Conservation (phyloP, 2,329 filamentous ascomycete species). For the Drechslerella stenobrocha region DNA sequence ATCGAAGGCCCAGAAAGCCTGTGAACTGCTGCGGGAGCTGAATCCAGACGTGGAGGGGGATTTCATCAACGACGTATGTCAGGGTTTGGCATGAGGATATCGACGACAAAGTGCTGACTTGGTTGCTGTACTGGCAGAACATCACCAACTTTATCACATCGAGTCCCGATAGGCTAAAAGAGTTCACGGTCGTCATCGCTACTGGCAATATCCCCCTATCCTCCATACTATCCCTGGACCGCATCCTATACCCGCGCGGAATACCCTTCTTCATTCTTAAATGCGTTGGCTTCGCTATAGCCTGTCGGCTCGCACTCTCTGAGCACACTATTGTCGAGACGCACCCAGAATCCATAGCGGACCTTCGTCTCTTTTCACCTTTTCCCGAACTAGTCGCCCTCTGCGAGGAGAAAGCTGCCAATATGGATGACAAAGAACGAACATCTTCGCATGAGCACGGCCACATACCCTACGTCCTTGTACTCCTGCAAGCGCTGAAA, state of each 20-base stretch:
- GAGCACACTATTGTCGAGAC: conserved; percentile 88
- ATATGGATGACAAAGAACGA: conserved; percentile 52
- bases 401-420: conserved; percentile 68
- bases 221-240: conserved; percentile 48
- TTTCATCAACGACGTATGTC: conserved; percentile 64
- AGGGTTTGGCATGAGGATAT: neutral
- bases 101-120: conserved; percentile 15
- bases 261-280: conserved; percentile 81
- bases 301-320: conserved; percentile 77
- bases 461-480: conserved; percentile 82
- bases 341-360: conserved; percentile 84
- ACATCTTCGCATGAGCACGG: conserved; percentile 81
- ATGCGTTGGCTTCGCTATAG: conserved; percentile 88
- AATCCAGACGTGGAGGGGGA: conserved; percentile 88
- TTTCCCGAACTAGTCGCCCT: conserved; percentile 81
- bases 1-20: conserved; percentile 75
- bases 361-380: conserved; percentile 79
- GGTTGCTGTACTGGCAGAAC: conserved; percentile 3
- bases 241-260: conserved; percentile 53
- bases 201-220: conserved; percentile 46
- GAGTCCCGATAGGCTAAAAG: conserved; percentile 30
- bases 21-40: conserved; percentile 76
- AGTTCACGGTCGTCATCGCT: conserved; percentile 30
- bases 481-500: conserved; percentile 80
- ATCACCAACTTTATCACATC: conserved; percentile 28